Percentiles rank a stretch among this genome's conserved stretches.
Conservation (phyloP, 1,139 yeast genomes). For the Saccharomyces uvarum region DNA sequence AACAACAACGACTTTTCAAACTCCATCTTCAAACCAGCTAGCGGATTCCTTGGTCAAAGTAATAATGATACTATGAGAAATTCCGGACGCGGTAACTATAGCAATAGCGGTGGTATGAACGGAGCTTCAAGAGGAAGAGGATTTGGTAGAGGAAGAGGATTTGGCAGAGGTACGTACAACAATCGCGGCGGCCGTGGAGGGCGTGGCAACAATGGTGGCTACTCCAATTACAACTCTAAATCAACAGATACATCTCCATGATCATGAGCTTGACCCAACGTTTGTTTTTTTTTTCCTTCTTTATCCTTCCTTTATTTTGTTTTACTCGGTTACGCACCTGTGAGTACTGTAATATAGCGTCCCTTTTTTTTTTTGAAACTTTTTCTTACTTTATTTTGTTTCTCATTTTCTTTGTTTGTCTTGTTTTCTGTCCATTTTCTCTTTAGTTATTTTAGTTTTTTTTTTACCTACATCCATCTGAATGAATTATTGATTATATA, state of each 20-base stretch:
- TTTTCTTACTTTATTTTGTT: not conserved
- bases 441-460: not conserved
- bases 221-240: not conserved
- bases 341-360: not conserved
- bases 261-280: not conserved
- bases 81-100: conserved; percentile 4
- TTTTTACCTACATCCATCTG: not conserved
- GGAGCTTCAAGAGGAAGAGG: conserved; percentile 15
- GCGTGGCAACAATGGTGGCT: conserved; percentile 17
- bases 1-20: not conserved
- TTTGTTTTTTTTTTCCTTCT: not conserved
- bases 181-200: conserved; percentile 2
- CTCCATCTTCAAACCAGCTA: conserved; percentile 26
- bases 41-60: conserved; percentile 18
- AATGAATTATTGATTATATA: not conserved
- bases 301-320: not conserved
- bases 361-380: not conserved
- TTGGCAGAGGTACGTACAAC: conserved; percentile 2
- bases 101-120: conserved; percentile 10
- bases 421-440: not conserved
- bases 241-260: not conserved
- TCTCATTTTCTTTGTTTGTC: not conserved
- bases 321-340: not conserved
- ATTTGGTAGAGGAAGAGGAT: conserved; percentile 9
- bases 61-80: conserved; percentile 5